These are phyloP conservation scores for Alternaria dauci DNA, from an alignment of 2,329 filamentous ascomycete genomes.

Conservation along the genomic window DNA sequence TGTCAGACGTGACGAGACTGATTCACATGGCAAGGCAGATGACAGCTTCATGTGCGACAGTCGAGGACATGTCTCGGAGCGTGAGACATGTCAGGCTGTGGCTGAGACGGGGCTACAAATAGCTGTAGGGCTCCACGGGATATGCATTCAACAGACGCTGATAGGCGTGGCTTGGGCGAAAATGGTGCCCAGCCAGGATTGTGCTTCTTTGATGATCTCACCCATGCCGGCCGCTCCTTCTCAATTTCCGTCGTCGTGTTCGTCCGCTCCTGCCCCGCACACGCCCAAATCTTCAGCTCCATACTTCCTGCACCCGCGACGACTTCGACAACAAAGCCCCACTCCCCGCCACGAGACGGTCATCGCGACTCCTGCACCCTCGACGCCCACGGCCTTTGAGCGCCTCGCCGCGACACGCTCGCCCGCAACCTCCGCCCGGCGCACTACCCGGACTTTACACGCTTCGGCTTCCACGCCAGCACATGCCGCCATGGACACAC, in stretches of 20 bases:
- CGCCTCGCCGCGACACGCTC: conserved; percentile 19
- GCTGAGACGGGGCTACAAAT: conserved; percentile 19
- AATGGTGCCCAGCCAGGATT: conserved; percentile 8
- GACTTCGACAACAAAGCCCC: not conserved
- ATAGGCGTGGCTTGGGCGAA: conserved; percentile 20
- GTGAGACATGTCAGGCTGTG: conserved; percentile 20
- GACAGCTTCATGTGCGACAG: conserved; percentile 10
- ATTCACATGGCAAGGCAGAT: conserved; percentile 19
- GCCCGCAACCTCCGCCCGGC: conserved; percentile 22
- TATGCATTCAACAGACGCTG: conserved; percentile 19
- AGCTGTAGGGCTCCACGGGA: conserved; percentile 17
- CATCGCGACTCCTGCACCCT: not conserved
- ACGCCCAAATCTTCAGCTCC: conserved; percentile 21
- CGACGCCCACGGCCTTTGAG: not conserved
- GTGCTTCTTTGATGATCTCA: conserved; percentile 30
- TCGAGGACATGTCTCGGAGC: conserved; percentile 17
- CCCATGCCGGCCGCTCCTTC: conserved; percentile 20
- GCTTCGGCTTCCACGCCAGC: conserved; percentile 20
- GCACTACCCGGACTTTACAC: conserved; percentile 21
- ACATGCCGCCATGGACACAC: conserved; percentile 65
- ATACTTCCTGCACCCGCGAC: conserved; percentile 14
- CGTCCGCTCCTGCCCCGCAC: conserved; percentile 26
- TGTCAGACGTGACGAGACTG: conserved; percentile 13
- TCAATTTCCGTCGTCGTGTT: conserved; percentile 18
- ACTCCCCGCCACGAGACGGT: not conserved